phyloP scores from a whole-genome alignment of 2,329 filamentous ascomycete genomes.

The Paecilomyces variotii region DNA sequence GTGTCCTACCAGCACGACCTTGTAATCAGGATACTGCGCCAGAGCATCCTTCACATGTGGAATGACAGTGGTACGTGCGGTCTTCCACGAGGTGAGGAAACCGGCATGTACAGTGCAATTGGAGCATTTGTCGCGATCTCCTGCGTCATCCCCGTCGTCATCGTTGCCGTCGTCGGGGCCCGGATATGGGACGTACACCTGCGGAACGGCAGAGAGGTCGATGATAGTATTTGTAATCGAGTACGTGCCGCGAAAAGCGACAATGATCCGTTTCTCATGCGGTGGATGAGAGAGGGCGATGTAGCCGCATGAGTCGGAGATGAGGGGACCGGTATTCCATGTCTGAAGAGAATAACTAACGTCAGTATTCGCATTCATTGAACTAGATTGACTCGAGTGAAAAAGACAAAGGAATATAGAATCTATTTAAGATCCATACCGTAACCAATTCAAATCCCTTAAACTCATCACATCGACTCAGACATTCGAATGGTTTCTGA shows the following conservation, averaged over 20 bases:
- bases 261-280: conserved; percentile 57
- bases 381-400: neutral
- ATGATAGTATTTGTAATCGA: conserved; percentile 85
- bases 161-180: conserved; percentile 30
- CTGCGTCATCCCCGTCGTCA: conserved; percentile 25
- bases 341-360: conserved; percentile 39
- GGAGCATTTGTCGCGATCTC: conserved; percentile 52
- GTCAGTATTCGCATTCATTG: neutral
- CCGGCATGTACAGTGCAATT: conserved; percentile 93
- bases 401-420: neutral
- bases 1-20: conserved; percentile 76
- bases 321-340: conserved; percentile 81
- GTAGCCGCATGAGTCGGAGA: conserved; percentile 90
- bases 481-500: conserved; percentile 72
- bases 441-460: conserved; percentile 67
- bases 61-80: conserved; percentile 62
- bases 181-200: conserved; percentile 86
- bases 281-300: conserved; percentile 73
- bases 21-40: conserved; percentile 58
- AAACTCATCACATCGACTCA: conserved; percentile 79
- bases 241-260: conserved; percentile 92
- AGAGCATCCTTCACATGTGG: conserved; percentile 55
- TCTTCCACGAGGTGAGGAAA: conserved; percentile 77
- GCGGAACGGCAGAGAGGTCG: conserved; percentile 81
- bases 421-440: conserved; percentile 18